A percentile compares a stretch with the other conserved stretches of the same genome.
These are phyloP conservation scores for Neurospora sp. DNA, from an alignment of 495 filamentous ascomycete genomes.

Conservation along the genomic window DNA sequence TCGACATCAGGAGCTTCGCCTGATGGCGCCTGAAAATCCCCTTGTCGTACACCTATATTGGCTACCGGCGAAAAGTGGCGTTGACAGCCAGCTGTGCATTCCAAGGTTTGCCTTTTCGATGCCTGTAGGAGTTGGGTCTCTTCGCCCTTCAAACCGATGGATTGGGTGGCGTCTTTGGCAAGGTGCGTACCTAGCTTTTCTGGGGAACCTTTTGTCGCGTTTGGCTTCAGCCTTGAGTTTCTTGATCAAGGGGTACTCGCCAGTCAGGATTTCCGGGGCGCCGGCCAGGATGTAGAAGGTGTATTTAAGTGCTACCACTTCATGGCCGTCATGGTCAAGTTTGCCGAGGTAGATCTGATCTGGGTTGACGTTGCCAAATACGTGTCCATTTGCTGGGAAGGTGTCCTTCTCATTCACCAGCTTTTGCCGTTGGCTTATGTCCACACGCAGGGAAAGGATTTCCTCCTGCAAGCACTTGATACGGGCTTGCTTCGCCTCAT, in stretches of 20 bases:
- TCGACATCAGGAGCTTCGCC: background rate
- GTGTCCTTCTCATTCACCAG: background rate
- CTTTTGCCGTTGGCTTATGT: background rate
- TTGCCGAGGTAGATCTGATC: too few relatives aligned
- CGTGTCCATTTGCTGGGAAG: too few relatives aligned
- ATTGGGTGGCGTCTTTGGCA: background rate
- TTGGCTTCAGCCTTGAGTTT: too few relatives aligned
- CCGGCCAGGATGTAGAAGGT: too few relatives aligned
- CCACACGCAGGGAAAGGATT: background rate
- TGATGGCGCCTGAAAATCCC: background rate
- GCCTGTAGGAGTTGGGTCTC: background rate
- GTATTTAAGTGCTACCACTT: too few relatives aligned
- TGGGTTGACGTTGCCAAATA: too few relatives aligned
- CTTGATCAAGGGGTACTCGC: too few relatives aligned
- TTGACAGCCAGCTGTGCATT: background rate
- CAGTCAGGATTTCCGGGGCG: too few relatives aligned
- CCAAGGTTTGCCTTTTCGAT: background rate
- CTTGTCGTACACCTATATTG: background rate
- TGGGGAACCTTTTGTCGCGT: too few relatives aligned
- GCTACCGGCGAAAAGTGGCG: too few relatives aligned
- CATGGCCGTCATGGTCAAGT: too few relatives aligned
- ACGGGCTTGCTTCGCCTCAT: background rate
- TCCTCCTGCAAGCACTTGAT: background rate
- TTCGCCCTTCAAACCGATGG: background rate
- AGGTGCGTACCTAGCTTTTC: background rate